These are phyloP conservation scores for Diutina rugosa DNA, from an alignment of 1,139 yeast species.

Conservation along the genomic window DNA sequence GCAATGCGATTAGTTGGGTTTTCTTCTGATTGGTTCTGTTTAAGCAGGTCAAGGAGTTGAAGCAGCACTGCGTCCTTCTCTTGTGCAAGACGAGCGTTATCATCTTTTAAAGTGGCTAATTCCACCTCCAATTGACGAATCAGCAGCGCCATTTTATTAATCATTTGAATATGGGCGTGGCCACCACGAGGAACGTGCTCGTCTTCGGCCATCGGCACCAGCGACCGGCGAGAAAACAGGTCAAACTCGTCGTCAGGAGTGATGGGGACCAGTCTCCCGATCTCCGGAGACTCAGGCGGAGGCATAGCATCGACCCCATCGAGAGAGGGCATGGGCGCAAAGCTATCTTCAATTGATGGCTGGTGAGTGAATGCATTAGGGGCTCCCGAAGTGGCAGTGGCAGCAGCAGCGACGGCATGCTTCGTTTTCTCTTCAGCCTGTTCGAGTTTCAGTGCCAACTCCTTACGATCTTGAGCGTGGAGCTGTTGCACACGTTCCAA, in stretches of 20 bases:
- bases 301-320: neutral
- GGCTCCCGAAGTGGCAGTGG: too few species aligned
- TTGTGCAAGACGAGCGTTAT: slow-evolving; percentile 34
- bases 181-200: slow-evolving; percentile 6
- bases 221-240: neutral
- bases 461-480: neutral
- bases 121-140: slow-evolving; percentile 76
- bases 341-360: neutral
- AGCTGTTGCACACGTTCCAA: slow-evolving; percentile 15
- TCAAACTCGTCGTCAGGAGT: neutral
- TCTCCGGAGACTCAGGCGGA: neutral
- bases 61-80: slow-evolving; percentile 55
- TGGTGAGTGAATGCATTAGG: neutral
- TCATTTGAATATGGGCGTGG: slow-evolving; percentile 34
- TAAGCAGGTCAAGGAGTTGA: slow-evolving; percentile 37
- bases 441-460: neutral
- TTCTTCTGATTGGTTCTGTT: slow-evolving; percentile 37
- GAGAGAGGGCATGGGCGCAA: neutral
- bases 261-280: neutral
- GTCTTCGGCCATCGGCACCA: neutral
- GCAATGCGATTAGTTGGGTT: slow-evolving; percentile 22
- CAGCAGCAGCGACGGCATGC: neutral
- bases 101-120: slow-evolving; percentile 50
- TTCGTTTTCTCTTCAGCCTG: neutral
- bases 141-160: slow-evolving; percentile 62